Conservation (phyloP, 352 stramenopile species). For the Globisporangium camurandrum region DNA sequence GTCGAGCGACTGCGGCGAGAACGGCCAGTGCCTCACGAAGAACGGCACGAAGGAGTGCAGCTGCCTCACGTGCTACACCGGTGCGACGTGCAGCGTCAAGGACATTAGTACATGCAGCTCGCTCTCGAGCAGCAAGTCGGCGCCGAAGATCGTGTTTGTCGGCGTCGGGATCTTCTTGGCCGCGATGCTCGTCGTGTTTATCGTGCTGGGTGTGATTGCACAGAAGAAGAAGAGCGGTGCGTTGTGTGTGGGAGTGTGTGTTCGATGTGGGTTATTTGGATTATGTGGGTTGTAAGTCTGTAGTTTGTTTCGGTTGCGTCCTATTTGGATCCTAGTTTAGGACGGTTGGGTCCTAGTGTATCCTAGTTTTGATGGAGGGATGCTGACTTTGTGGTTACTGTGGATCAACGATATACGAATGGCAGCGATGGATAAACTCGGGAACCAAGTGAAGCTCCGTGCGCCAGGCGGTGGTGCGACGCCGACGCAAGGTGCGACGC, state of each 20-base stretch:
- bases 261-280: no score
- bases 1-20: conserved; percentile 58
- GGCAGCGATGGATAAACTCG: conserved; percentile 60
- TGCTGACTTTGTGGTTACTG: no score
- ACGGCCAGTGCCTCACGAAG: conserved; percentile 62
- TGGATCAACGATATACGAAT: no score
- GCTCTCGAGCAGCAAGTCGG: conserved; percentile 45
- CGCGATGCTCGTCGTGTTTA: conserved; percentile 73
- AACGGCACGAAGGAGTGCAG: conserved; percentile 62
- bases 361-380: no score
- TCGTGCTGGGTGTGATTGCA: conserved; percentile 55
- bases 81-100: conserved; percentile 67
- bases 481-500: conserved; percentile 23
- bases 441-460: conserved; percentile 47
- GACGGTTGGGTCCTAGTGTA: conserved; percentile 7
- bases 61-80: conserved; percentile 73
- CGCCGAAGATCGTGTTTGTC: conserved; percentile 67
- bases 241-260: conserved; percentile 6
- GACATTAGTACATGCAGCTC: conserved; percentile 60
- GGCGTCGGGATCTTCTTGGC: conserved; percentile 61
- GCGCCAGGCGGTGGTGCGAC: conserved; percentile 25
- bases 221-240: conserved; percentile 69
- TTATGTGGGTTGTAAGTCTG: no score
- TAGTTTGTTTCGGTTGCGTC: no score
- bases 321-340: conserved; percentile 6